phyloP scores from a whole-genome alignment of 805 yeast species.

The Wickerhamiella azymoides region DNA sequence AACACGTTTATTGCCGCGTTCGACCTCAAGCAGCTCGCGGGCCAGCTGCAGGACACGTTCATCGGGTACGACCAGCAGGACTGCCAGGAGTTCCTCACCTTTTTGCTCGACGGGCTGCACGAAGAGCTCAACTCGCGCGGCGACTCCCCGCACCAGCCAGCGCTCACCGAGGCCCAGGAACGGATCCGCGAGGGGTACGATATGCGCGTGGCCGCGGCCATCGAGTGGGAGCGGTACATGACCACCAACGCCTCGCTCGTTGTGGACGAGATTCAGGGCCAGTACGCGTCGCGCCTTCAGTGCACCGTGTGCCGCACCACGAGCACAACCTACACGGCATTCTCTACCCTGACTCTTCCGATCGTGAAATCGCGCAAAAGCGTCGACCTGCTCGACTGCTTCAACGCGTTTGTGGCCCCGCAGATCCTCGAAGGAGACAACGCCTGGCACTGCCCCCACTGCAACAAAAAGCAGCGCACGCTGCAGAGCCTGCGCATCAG shows the following conservation, averaged over 20 bases:
- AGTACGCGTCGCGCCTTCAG: constrained; percentile 60
- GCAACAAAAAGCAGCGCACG: constrained; percentile 49
- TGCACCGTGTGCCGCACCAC: constrained; percentile 63
- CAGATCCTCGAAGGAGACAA: constrained; percentile 67
- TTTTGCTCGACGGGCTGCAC: constrained; percentile 60
- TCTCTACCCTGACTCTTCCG: constrained; percentile 67
- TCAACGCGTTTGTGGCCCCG: constrained; percentile 59
- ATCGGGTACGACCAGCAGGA: constrained; percentile 67
- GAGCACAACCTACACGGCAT: constrained; percentile 77
- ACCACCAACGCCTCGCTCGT: constrained; percentile 65
- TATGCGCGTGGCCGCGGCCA: constrained; percentile 64
- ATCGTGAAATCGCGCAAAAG: constrained; percentile 28
- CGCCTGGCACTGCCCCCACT: constrained; percentile 71
- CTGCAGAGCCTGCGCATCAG: constrained; percentile 61
- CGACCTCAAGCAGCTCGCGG: constrained; percentile 53
- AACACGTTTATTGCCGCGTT: constrained; percentile 38
- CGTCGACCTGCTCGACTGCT: constrained; percentile 44
- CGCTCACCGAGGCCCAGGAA: constrained; percentile 61
- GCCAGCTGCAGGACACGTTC: constrained; percentile 51
- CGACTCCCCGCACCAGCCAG: constrained; percentile 37
- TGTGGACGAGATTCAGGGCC: constrained; percentile 80
- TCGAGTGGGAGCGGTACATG: constrained; percentile 85
- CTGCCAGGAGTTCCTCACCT: constrained; percentile 69
- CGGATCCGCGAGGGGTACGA: constrained; percentile 55
- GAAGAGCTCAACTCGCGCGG: constrained; percentile 70